Evolutionary conservation across 2,329 filamentous ascomycete genomes (phyloP).

Genomic region (Neospermospora avenae): DNA sequence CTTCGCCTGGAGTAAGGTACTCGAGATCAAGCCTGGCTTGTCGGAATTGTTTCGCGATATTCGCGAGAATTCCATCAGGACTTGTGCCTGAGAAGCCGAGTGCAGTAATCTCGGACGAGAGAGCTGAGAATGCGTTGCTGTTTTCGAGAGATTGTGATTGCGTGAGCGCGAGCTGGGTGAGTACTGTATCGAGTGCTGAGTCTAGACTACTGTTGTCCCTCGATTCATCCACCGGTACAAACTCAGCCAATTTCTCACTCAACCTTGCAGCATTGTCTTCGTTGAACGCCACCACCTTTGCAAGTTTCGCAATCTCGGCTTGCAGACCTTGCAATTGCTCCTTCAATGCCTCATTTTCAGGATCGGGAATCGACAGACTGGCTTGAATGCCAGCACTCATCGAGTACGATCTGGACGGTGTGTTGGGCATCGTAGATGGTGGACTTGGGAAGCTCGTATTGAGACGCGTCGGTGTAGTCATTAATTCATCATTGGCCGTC

Average conservation of each 20-base stretch:
- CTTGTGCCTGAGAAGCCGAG: constrained; percentile 56
- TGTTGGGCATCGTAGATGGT: constrained; percentile 32
- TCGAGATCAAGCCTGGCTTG: constrained; percentile 58
- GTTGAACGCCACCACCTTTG: constrained; percentile 26
- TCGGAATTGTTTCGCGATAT: constrained; percentile 50
- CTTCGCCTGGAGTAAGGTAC: constrained; percentile 58
- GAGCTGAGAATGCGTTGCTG: constrained; percentile 47
- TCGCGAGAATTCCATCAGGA: constrained; percentile 37
- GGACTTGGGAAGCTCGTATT: constrained; percentile 34
- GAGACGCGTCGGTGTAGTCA: constrained; percentile 29
- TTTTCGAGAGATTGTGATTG: constrained; percentile 31
- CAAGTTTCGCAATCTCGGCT: constrained; percentile 28
- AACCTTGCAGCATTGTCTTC: constrained; percentile 30
- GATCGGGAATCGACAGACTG: constrained; percentile 20
- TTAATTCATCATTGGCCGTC: constrained; percentile 25
- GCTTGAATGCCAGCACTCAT: constrained; percentile 25
- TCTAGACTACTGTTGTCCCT: constrained; percentile 30
- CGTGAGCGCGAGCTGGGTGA: constrained; percentile 33
- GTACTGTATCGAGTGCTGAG: constrained; percentile 32
- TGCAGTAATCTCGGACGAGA: constrained; percentile 44
- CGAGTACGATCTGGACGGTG: constrained; percentile 25
- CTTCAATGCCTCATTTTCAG: constrained; percentile 27
- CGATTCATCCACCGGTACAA: constrained; percentile 26
- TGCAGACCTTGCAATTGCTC: constrained; percentile 27
- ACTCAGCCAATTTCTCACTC: constrained; percentile 29